These are phyloP conservation scores for Raphanus sativus DNA, from an alignment of 345 rosid species.

Conservation along the genomic window DNA sequence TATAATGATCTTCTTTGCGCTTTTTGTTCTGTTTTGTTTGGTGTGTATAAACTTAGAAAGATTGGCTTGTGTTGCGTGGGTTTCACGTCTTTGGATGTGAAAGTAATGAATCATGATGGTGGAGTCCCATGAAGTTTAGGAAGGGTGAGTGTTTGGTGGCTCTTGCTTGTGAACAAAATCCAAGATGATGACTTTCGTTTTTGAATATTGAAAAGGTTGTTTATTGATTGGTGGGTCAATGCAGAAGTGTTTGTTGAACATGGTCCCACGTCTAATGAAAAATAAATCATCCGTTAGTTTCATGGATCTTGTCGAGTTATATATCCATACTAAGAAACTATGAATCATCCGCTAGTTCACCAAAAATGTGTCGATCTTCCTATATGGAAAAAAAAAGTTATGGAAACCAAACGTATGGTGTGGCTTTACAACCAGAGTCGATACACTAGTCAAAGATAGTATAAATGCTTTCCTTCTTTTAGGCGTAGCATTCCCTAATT, in stretches of 20 bases:
- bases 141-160: slow-evolving; percentile 24
- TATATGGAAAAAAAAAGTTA: too few relatives aligned
- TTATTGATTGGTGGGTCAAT: slow-evolving; percentile 18
- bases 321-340: not conserved
- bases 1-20: slow-evolving; percentile 22
- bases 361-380: not conserved
- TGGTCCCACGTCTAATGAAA: slow-evolving; percentile 9
- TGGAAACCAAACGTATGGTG: too few relatives aligned
- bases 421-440: too few relatives aligned
- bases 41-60: slow-evolving; percentile 25
- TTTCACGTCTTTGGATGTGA: slow-evolving; percentile 36
- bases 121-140: slow-evolving; percentile 37
- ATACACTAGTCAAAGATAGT: not conserved
- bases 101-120: slow-evolving; percentile 33
- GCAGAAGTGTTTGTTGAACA: slow-evolving; percentile 13
- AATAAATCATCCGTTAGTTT: not conserved
- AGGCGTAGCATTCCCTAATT: not conserved
- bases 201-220: not conserved
- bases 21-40: slow-evolving; percentile 9
- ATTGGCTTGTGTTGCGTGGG: slow-evolving; percentile 23
- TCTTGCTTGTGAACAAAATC: slow-evolving; percentile 6
- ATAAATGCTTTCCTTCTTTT: not conserved
- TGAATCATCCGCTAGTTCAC: not conserved
- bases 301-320: not conserved
- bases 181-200: slow-evolving; percentile 17